A percentile compares a stretch with the other conserved stretches of the same genome.
Conservation (phyloP, 176 grass and related monocot genomes). For the Elymus sibiricus region DNA sequence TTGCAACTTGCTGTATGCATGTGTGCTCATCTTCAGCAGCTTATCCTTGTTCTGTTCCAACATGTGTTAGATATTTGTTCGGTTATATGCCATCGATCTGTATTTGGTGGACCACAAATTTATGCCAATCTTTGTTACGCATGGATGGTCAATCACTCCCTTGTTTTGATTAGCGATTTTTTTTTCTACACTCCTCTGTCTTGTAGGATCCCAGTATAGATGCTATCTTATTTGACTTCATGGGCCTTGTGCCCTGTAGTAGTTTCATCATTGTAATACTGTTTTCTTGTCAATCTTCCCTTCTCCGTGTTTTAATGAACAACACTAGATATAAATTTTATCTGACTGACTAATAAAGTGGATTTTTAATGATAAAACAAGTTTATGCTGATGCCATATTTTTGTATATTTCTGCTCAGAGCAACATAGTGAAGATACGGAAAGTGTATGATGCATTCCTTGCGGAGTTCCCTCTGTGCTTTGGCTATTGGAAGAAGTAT, state of each 20-base stretch:
- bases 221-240: not conserved
- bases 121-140: not conserved
- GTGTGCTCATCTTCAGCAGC: not conserved
- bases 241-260: not conserved
- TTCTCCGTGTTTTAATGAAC: not conserved
- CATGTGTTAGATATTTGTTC: not conserved
- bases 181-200: too few species aligned
- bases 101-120: not conserved
- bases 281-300: not conserved
- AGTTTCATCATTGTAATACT: not conserved
- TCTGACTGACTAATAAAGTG: not conserved
- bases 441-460: slow-evolving; percentile 97
- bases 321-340: not conserved
- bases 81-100: not conserved
- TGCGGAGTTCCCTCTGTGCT: slow-evolving; percentile 89
- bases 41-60: not conserved
- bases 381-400: slow-evolving; percentile 10
- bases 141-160: not conserved
- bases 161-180: not conserved
- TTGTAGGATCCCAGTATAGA: not conserved
- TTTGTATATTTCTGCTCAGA: slow-evolving; percentile 39
- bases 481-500: slow-evolving; percentile 99
- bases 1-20: not conserved
- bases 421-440: slow-evolving; percentile 65
- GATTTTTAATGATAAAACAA: not conserved